A percentile compares a stretch with the other conserved stretches of the same genome.
Evolutionary conservation across 768 basidiomycete species (phyloP).

Genomic region (Tylopilus vinaceipallidus): DNA sequence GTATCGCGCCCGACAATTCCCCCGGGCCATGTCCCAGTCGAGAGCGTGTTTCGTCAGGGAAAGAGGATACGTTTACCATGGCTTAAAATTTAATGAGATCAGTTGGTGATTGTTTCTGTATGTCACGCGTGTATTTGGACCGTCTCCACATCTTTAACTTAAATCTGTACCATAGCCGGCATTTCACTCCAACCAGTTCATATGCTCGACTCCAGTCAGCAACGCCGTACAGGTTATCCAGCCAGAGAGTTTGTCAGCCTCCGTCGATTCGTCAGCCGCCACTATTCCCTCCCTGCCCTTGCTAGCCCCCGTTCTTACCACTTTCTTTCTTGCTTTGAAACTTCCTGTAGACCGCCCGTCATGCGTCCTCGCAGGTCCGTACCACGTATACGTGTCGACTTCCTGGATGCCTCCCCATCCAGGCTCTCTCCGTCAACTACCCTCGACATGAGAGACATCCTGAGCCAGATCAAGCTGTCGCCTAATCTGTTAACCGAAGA

Average conservation of each 20-base stretch:
- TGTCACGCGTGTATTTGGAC: conserved; percentile 22
- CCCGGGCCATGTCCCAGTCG: conserved; percentile 18
- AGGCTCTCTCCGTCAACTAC: conserved; percentile 21
- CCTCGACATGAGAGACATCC: conserved; percentile 27
- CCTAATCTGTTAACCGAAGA: conserved; percentile 24
- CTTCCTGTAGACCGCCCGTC: conserved; percentile 4
- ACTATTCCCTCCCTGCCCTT: neutral
- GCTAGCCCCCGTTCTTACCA: conserved; percentile 11
- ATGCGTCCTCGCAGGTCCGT: conserved; percentile 19
- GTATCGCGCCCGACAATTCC: conserved; percentile 14
- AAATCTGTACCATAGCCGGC: conserved; percentile 8
- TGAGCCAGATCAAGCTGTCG: conserved; percentile 9
- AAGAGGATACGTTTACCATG: conserved; percentile 32
- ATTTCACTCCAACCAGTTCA: neutral
- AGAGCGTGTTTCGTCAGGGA: conserved; percentile 22
- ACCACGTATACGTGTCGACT: conserved; percentile 24
- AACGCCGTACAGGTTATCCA: neutral
- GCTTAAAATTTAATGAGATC: conserved; percentile 27
- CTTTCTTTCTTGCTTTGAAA: conserved; percentile 4
- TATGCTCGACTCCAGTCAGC: neutral
- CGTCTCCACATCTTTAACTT: conserved; percentile 7
- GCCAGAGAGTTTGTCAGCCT: conserved; percentile 28
- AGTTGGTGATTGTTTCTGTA: conserved; percentile 16
- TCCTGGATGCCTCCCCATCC: conserved; percentile 11
- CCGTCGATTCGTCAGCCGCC: conserved; percentile 23